Conservation (phyloP, 371 early-diverging fungal genomes). For the Nematocida sp. region DNA sequence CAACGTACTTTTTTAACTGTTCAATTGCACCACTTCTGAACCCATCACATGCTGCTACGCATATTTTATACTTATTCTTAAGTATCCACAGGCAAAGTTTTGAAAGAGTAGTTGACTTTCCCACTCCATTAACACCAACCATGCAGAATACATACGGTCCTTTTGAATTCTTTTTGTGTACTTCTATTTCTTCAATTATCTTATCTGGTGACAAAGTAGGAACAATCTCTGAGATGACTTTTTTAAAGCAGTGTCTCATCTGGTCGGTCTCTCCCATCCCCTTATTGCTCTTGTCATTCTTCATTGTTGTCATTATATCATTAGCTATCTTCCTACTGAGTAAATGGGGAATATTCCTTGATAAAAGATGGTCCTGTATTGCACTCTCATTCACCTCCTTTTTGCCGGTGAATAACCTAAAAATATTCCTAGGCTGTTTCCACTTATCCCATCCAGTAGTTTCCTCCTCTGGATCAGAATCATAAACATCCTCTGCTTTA, state of each 20-base stretch:
- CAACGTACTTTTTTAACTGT: constrained; percentile 85
- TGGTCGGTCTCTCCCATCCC: constrained; percentile 71
- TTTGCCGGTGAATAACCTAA: constrained; percentile 59
- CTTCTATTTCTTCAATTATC: constrained; percentile 80
- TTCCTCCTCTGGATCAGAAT: constrained; percentile 41
- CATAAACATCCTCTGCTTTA: constrained; percentile 35
- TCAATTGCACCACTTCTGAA: constrained; percentile 98
- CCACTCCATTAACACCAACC: constrained; percentile 98
- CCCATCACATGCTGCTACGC: constrained; percentile 97
- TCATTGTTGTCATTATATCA: constrained; percentile 53
- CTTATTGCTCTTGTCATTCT: constrained; percentile 71
- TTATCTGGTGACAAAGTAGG: constrained; percentile 74
- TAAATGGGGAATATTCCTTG: constrained; percentile 65
- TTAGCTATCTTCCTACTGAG: constrained; percentile 61
- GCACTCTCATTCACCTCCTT: constrained; percentile 57
- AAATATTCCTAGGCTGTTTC: constrained; percentile 29
- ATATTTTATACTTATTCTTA: constrained; percentile 81
- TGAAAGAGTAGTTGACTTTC: constrained; percentile 89
- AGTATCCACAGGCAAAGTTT: constrained; percentile 94
- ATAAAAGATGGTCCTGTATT: constrained; percentile 64
- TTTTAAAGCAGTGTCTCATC: constrained; percentile 77
- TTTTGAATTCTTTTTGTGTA: constrained; percentile 72
- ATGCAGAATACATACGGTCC: constrained; percentile 80
- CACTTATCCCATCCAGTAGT: constrained; percentile 5
- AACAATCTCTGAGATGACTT: constrained; percentile 83